Conservation (phyloP, 2,329 filamentous ascomycete species). For the Trichoderma atrobrunneum region DNA sequence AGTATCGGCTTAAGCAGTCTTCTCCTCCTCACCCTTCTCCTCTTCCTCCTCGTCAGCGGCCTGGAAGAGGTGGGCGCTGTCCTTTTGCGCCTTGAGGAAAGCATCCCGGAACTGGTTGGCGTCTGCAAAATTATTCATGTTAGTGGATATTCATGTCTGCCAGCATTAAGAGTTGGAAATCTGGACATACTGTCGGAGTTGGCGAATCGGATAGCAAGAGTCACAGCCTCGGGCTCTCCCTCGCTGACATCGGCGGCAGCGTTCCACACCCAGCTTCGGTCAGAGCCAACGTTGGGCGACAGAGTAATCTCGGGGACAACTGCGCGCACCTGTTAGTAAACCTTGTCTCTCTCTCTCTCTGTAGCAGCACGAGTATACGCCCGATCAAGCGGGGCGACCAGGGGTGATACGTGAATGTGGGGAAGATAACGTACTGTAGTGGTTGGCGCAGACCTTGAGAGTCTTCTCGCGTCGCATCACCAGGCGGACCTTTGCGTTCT, state of each 20-base stretch:
- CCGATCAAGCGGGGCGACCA: neutral
- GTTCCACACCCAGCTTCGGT: constrained; percentile 99
- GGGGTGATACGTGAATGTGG: neutral
- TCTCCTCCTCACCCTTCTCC: constrained; percentile 24
- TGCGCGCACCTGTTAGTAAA: constrained; percentile 35
- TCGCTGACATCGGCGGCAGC: constrained; percentile 96
- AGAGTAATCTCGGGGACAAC: constrained; percentile 99
- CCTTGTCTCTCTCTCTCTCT: neutral
- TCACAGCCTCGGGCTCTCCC: constrained; percentile 94
- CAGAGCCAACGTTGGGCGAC: constrained; percentile 93
- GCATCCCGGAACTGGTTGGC: constrained; percentile 97
- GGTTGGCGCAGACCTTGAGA: constrained; percentile 99
- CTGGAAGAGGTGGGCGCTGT: constrained; percentile 85
- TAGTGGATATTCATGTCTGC: neutral
- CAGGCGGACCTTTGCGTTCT: constrained; percentile 94
- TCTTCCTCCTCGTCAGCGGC: constrained; percentile 29
- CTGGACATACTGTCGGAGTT: constrained; percentile 84
- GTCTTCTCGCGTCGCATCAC: constrained; percentile 99
- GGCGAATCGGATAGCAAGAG: constrained; percentile 93
- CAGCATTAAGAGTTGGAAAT: neutral
- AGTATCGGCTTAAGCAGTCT: constrained; percentile 25
- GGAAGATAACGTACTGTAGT: constrained; percentile 74
- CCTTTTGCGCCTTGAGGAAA: constrained; percentile 94
- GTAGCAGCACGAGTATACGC: neutral
- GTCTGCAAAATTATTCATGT: constrained; percentile 51